These are phyloP conservation scores for Aspergillus kassunensis DNA, from an alignment of 495 filamentous ascomycete species.

Conservation along the genomic window DNA sequence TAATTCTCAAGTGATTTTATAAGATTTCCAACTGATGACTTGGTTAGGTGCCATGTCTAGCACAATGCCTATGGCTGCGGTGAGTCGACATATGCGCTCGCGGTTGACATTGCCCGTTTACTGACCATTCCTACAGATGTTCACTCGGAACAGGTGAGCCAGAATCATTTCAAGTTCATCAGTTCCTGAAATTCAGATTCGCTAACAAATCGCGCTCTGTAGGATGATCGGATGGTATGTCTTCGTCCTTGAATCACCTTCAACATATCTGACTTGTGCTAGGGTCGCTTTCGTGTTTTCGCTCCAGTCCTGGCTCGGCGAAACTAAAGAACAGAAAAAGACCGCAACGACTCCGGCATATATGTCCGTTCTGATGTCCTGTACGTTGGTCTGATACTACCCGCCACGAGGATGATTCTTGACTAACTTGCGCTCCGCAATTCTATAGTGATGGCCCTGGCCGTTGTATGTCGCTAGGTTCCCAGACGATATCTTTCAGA, in stretches of 20 bases:
- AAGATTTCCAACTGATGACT: conserved; percentile 14
- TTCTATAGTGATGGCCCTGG: conserved; percentile 66
- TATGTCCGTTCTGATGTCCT: conserved; percentile 79
- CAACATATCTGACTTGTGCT: conserved; percentile 7
- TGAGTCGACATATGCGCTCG: conserved; percentile 35
- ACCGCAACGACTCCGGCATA: conserved; percentile 69
- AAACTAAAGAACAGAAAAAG: conserved; percentile 71
- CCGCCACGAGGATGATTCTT: conserved; percentile 1
- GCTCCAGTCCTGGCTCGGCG: conserved; percentile 80
- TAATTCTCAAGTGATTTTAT: background rate
- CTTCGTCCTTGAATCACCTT: background rate
- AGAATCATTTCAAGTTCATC: background rate
- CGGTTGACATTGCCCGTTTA: background rate
- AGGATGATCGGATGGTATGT: conserved; percentile 77
- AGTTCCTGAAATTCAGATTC: background rate
- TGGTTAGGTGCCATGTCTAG: conserved; percentile 65
- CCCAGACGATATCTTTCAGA: background rate
- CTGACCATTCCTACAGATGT: conserved; percentile 56
- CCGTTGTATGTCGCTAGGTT: conserved; percentile 50
- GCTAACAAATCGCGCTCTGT: conserved; percentile 12
- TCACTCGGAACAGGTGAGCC: conserved; percentile 79
- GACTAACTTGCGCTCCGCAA: conserved; percentile 18
- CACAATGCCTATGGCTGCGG: conserved; percentile 88
- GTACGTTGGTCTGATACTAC: conserved; percentile 47
- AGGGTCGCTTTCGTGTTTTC: conserved; percentile 84